These are phyloP conservation scores for Lipomyces yamadae DNA, from an alignment of 805 yeast species.

Conservation along the genomic window DNA sequence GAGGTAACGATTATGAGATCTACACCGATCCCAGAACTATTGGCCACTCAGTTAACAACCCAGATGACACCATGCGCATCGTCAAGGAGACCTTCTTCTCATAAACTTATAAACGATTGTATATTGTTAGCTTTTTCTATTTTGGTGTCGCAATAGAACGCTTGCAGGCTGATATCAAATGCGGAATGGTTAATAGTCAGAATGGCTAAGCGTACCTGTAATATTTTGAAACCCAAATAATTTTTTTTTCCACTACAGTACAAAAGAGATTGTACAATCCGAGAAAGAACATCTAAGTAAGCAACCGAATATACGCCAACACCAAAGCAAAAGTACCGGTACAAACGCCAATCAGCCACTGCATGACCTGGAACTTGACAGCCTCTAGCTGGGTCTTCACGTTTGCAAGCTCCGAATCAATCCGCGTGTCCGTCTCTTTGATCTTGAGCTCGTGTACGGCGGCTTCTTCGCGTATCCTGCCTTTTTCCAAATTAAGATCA, in stretches of 20 bases:
- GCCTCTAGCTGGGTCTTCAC: slow-evolving; percentile 94
- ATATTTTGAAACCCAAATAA: not conserved
- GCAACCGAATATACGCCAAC: slow-evolving; percentile 84
- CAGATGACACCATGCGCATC: slow-evolving; percentile 85
- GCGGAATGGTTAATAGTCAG: not conserved
- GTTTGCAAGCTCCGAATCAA: slow-evolving; percentile 93
- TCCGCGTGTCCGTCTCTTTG: slow-evolving; percentile 91
- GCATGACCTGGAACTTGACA: slow-evolving; percentile 95
- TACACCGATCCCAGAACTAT: slow-evolving; percentile 89
- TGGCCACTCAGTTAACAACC: slow-evolving; percentile 91
- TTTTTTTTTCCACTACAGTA: not conserved
- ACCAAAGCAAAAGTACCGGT: slow-evolving; percentile 97
- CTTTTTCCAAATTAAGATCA: slow-evolving; percentile 91
- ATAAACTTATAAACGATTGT: slow-evolving; percentile 10
- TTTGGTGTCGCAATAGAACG: not conserved
- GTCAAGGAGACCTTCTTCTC: slow-evolving; percentile 73
- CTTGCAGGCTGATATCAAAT: not conserved
- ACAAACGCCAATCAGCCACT: slow-evolving; percentile 97
- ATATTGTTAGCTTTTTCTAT: not conserved
- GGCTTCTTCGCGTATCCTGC: slow-evolving; percentile 91
- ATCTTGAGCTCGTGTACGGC: slow-evolving; percentile 91
- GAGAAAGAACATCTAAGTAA: slow-evolving; percentile 53
- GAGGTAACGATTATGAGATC: slow-evolving; percentile 99
- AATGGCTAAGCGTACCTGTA: not conserved
- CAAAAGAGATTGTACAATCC: not conserved